Percentiles rank a stretch among this genome's conserved stretches.
These are phyloP conservation scores for Zygoascus meyerae DNA, from an alignment of 1,139 yeast species.

Conservation along the genomic window DNA sequence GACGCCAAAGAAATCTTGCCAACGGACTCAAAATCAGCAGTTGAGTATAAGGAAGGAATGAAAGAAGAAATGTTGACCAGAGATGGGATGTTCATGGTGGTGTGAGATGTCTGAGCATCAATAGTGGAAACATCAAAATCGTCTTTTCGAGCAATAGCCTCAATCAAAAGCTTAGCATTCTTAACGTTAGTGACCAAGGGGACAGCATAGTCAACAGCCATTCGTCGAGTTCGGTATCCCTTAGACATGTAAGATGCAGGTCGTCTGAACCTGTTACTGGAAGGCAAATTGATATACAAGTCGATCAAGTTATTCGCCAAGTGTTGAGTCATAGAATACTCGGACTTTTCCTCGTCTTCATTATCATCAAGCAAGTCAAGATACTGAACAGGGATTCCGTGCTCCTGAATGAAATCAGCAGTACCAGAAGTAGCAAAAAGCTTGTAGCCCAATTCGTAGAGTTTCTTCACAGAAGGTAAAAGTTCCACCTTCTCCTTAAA, in stretches of 20 bases:
- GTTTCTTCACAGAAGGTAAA: constrained; percentile 76
- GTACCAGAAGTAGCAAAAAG: constrained; percentile 98
- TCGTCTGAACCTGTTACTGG: constrained; percentile 95
- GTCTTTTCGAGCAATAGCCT: constrained; percentile 73
- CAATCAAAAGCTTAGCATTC: constrained; percentile 91
- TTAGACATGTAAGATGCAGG: constrained; percentile 97
- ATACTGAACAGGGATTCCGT: constrained; percentile 88
- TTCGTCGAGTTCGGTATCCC: constrained; percentile 98
- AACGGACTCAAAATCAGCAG: constrained; percentile 54
- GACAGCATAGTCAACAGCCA: constrained; percentile 98
- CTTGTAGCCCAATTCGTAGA: constrained; percentile 79
- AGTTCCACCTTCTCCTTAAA: constrained; percentile 93
- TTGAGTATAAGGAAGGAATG: constrained; percentile 57
- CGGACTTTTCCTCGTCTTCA: constrained; percentile 77
- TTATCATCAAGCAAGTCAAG: constrained; percentile 69
- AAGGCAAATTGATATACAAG: constrained; percentile 92
- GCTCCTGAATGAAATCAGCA: constrained; percentile 95
- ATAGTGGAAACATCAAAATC: constrained; percentile 63
- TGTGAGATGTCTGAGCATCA: constrained; percentile 90
- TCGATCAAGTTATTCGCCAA: constrained; percentile 95
- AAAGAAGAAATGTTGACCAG: constrained; percentile 76
- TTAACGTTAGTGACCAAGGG: constrained; percentile 97
- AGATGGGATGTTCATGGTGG: constrained; percentile 79
- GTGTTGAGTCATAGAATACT: constrained; percentile 93
- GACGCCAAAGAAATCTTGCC: constrained; percentile 70